Percentiles rank a stretch among this genome's conserved stretches.
Evolutionary conservation across 306 rosid genomes (phyloP).

Genomic region (Acacia crassicarpa): DNA sequence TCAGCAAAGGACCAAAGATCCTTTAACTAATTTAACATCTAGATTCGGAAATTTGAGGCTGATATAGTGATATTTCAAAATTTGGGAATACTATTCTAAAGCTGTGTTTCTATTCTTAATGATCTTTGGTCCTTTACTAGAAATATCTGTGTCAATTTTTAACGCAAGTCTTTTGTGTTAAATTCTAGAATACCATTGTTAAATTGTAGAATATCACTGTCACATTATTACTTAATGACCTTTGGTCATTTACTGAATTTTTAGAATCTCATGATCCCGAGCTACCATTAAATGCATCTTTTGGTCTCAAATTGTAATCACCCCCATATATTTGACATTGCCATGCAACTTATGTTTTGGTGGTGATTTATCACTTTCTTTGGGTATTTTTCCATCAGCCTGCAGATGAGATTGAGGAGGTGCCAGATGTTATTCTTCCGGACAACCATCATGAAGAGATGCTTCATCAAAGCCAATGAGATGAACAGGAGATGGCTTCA

Average conservation of each 20-base stretch:
- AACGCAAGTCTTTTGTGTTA: not conserved
- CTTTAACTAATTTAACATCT: not conserved
- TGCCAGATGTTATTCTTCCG: conserved; percentile 50
- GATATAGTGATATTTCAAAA: not conserved
- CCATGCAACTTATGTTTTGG: not conserved
- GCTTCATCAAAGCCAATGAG: too few relatives aligned
- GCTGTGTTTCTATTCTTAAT: not conserved
- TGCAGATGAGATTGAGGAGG: conserved; percentile 65
- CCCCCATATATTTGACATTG: not conserved
- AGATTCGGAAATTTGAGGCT: not conserved
- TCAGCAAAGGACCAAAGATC: not conserved
- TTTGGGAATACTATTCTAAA: not conserved
- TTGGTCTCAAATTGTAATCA: not conserved
- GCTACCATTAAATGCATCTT: not conserved
- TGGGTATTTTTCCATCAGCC: conserved; percentile 45
- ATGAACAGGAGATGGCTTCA: not conserved
- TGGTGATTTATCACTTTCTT: conserved; percentile 1
- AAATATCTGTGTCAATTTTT: not conserved
- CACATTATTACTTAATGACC: not conserved
- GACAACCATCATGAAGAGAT: conserved; percentile 33
- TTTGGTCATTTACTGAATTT: not conserved
- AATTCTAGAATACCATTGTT: not conserved
- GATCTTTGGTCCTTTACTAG: not conserved
- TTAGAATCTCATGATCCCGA: not conserved
- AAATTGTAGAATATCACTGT: not conserved